Evolutionary conservation across 2,329 filamentous ascomycete genomes (phyloP).

Genomic region (Alternaria sp.): DNA sequence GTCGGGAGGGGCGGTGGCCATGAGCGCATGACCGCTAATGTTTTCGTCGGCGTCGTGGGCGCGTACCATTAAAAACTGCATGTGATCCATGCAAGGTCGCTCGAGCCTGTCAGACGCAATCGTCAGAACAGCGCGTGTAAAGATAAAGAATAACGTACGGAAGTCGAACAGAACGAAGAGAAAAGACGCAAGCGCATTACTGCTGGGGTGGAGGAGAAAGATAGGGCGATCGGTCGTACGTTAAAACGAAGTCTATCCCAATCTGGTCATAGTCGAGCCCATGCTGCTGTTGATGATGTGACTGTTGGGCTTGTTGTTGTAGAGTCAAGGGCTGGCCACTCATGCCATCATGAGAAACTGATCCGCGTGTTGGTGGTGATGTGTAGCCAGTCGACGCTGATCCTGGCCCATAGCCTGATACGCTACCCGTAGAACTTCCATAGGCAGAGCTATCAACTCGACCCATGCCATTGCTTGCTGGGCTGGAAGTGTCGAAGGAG

Average conservation of each 20-base stretch:
- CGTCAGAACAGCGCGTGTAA: constrained; percentile 43
- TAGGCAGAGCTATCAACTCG: constrained; percentile 51
- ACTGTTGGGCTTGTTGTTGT: constrained; percentile 32
- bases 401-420: constrained; percentile 66
- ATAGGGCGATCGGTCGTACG: constrained; percentile 79
- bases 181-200: constrained; percentile 37
- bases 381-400: constrained; percentile 58
- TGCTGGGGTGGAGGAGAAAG: constrained; percentile 53
- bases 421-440: constrained; percentile 62
- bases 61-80: constrained; percentile 76
- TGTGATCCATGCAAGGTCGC: constrained; percentile 90
- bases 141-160: constrained; percentile 39
- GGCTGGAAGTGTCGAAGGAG: constrained; percentile 58
- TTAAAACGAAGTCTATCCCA: constrained; percentile 89
- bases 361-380: constrained; percentile 51
- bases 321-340: constrained; percentile 25
- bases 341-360: constrained; percentile 40
- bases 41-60: constrained; percentile 62
- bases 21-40: constrained; percentile 86
- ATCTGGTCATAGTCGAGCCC: constrained; percentile 78
- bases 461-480: constrained; percentile 43
- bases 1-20: constrained; percentile 87
- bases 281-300: constrained; percentile 40
- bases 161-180: constrained; percentile 25
- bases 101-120: constrained; percentile 70